Conservation (phyloP, 306 rosid species). For the Biancaea sappan region DNA sequence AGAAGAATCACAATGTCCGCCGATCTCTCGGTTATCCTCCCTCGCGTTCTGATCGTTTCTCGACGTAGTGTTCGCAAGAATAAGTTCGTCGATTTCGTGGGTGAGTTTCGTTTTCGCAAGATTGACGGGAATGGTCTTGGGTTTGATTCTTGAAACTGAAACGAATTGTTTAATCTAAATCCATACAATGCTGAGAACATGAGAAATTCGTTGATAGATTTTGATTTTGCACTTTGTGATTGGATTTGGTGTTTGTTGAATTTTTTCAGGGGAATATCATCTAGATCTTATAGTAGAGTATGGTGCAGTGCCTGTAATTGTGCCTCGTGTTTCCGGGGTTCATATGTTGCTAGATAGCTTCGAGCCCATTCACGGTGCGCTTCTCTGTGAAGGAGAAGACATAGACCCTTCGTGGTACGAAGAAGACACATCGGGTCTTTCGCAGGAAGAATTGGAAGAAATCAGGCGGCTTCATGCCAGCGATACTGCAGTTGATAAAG, state of each 20-base stretch:
- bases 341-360: conserved; percentile 80
- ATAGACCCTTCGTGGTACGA: conserved; percentile 88
- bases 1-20: conserved; percentile 60
- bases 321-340: conserved; percentile 85
- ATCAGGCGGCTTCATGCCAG: conserved; percentile 75
- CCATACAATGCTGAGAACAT: too few species aligned
- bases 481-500: conserved; percentile 80
- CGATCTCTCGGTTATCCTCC: conserved; percentile 80
- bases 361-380: conserved; percentile 96
- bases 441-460: conserved; percentile 67
- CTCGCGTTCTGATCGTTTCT: conserved; percentile 95
- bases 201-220: background rate
- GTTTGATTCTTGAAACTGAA: too few species aligned
- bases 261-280: conserved; percentile 76
- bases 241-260: background rate
- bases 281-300: conserved; percentile 85
- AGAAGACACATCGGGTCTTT: conserved; percentile 53
- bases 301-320: conserved; percentile 88
- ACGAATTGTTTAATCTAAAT: too few species aligned
- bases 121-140: too few species aligned
- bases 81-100: conserved; percentile 96
- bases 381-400: conserved; percentile 95
- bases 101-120: conserved; percentile 45
- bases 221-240: background rate
- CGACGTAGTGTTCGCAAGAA: conserved; percentile 90